Percentiles rank a stretch among this genome's conserved stretches.
These are phyloP conservation scores for Striga hermonthica DNA, from an alignment of 305 asterid species.

Conservation along the genomic window DNA sequence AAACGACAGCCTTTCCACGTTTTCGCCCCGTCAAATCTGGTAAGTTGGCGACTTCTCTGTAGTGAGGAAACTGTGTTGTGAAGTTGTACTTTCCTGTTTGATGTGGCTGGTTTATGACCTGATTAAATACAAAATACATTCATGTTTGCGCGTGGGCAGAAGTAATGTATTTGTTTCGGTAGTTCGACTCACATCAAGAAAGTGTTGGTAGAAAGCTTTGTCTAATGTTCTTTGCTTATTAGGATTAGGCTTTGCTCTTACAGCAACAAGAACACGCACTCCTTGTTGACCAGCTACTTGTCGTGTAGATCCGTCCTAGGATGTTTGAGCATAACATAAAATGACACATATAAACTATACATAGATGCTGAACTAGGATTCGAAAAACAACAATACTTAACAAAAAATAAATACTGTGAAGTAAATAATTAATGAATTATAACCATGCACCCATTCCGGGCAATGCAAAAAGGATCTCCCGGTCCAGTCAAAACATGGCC, in stretches of 20 bases:
- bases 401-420: not conserved
- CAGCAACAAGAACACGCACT: slow-evolving; percentile 70
- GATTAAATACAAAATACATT: not conserved
- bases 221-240: slow-evolving; percentile 42
- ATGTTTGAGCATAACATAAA: not conserved
- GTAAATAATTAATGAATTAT: not conserved
- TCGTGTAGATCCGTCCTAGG: slow-evolving; percentile 74
- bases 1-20: slow-evolving; percentile 63
- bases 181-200: slow-evolving; percentile 55
- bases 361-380: not conserved
- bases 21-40: slow-evolving; percentile 49
- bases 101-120: slow-evolving; percentile 61
- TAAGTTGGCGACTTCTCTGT: slow-evolving; percentile 50
- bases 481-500: slow-evolving; percentile 80
- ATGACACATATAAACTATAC: not conserved
- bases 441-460: slow-evolving; percentile 71
- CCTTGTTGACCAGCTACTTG: slow-evolving; percentile 51
- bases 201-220: slow-evolving; percentile 57
- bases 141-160: too few species aligned
- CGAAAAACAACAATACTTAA: not conserved
- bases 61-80: slow-evolving; percentile 55
- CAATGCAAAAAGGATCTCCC: slow-evolving; percentile 70
- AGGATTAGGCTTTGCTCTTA: slow-evolving; percentile 62
- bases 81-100: slow-evolving; percentile 69
- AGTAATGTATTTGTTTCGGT: too few species aligned